Base-by-base conservation (phyloP, 169 alveolate species). In the Perkinsus marinus region DNA sequence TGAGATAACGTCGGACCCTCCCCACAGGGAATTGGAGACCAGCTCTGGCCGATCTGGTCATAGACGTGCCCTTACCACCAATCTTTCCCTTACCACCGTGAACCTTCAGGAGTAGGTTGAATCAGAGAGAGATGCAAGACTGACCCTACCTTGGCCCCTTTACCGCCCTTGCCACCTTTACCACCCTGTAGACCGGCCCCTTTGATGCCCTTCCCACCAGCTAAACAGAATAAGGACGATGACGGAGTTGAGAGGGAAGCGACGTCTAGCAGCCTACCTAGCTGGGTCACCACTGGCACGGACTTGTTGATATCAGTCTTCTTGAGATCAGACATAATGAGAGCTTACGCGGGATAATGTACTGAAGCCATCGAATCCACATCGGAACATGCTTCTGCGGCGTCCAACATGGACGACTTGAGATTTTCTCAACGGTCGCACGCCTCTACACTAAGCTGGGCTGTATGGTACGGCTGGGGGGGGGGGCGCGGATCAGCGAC, bases 1-100 rank as follows among this genome's bases (percentile, higher is more conserved):
- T 99, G 91, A 98, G 95, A 98, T 98, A 96, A 95, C 99, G 96
- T 96, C 98, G 99, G 69, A 98, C 98, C 95, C 99, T 97, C 79
- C 99, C 99, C 39, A 98, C 99, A 57, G 99, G 99, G 95, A 98
- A 99, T 96, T 98, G 99, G 46, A 99, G 98, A 36, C 99, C 99
- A 38, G 99, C 99, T 93, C 99, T 97, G 39, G 99, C 99, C 38
- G 99, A 99, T 91, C 99, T 97, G 90, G 99, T 97, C 90, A 98
- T 97, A n/a, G 99, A 99, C 90, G 99, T 97, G 93, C 98, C 98
- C 97, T 98, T 98, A 92, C 98, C 98, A 47, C 99, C 99, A 16
- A 57, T 30, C 79, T 57, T 57, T 30, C 79, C 79, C 22, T 57
- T 57, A 57, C 79, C 79, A 30, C 79, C 79, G 34, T 57, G 79